phyloP scores from a whole-genome alignment of 2,329 filamentous ascomycete genomes.

The Penicillium sp. region DNA sequence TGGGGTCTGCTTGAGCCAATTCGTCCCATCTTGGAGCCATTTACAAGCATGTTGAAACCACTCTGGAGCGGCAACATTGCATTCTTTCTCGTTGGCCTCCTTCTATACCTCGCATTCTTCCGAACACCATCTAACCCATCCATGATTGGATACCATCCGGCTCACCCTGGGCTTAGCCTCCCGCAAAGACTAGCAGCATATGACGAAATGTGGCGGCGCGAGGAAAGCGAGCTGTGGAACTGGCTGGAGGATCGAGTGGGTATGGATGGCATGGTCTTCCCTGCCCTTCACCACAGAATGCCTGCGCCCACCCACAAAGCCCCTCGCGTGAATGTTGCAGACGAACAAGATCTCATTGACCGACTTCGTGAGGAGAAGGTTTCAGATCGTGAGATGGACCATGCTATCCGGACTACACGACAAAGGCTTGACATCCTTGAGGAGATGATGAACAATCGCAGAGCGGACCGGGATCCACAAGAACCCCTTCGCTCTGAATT shows the following conservation, averaged over 20 bases:
- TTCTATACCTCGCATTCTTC: slow-evolving; percentile 75
- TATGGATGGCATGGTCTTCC: slow-evolving; percentile 57
- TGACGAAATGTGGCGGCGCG: slow-evolving; percentile 86
- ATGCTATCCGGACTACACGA: slow-evolving; percentile 83
- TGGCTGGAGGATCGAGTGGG: slow-evolving; percentile 89
- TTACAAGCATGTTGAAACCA: slow-evolving; percentile 68
- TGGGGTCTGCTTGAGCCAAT: slow-evolving; percentile 86
- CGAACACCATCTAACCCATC: slow-evolving; percentile 44
- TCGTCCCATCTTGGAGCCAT: slow-evolving; percentile 66
- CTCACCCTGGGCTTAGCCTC: slow-evolving; percentile 41
- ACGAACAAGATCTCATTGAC: slow-evolving; percentile 52
- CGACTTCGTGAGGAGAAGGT: slow-evolving; percentile 65
- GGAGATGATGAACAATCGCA: slow-evolving; percentile 65
- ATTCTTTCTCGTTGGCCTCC: slow-evolving; percentile 70
- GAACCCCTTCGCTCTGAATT: slow-evolving; percentile 27
- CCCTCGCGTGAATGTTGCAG: slow-evolving; percentile 39
- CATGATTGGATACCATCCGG: slow-evolving; percentile 37
- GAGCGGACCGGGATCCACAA: slow-evolving; percentile 25
- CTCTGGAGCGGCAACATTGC: slow-evolving; percentile 75
- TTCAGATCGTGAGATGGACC: slow-evolving; percentile 70
- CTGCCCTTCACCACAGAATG: slow-evolving; percentile 28
- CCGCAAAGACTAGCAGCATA: slow-evolving; percentile 78
- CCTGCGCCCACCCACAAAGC: slow-evolving; percentile 45
- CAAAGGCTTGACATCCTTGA: slow-evolving; percentile 78
- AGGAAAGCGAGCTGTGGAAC: slow-evolving; percentile 88